Percentiles rank a stretch among this genome's conserved stretches.
These are phyloP conservation scores for Penicillium sp. DNA, from an alignment of 2,329 filamentous ascomycete species.

Conservation along the genomic window DNA sequence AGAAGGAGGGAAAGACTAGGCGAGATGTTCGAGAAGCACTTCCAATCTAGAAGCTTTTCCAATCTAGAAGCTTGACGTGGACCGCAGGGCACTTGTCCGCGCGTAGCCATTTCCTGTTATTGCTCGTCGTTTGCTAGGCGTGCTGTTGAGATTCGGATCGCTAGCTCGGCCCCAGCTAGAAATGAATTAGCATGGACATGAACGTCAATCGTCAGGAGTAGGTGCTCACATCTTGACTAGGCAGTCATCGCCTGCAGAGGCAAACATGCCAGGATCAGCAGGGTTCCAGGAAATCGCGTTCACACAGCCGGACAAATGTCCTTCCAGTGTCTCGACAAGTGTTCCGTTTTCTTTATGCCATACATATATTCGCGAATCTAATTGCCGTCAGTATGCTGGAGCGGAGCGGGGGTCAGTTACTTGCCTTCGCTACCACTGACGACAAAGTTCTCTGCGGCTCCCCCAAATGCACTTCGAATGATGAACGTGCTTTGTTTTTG, in stretches of 20 bases:
- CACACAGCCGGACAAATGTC: conserved; percentile 75
- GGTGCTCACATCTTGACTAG: conserved; percentile 78
- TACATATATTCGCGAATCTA: conserved; percentile 76
- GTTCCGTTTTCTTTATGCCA: conserved; percentile 87
- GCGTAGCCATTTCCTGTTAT: conserved; percentile 41
- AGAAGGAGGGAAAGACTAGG: background rate
- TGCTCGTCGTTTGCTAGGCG: conserved; percentile 34
- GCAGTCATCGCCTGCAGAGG: conserved; percentile 86
- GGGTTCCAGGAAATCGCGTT: conserved; percentile 93
- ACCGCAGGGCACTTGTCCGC: conserved; percentile 48
- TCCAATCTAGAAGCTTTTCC: conserved; percentile 32
- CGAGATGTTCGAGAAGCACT: background rate
- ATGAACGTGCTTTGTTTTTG: conserved; percentile 76
- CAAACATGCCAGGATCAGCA: conserved; percentile 79
- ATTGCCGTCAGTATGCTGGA: conserved; percentile 25
- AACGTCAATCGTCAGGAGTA: background rate
- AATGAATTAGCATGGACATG: conserved; percentile 12
- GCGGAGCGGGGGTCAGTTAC: conserved; percentile 20
- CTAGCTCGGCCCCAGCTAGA: conserved; percentile 43
- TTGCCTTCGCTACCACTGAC: conserved; percentile 88
- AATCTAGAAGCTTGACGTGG: conserved; percentile 41
- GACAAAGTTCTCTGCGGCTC: conserved; percentile 89
- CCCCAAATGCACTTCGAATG: conserved; percentile 83
- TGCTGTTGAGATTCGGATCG: conserved; percentile 32
- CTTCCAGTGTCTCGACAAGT: conserved; percentile 75